Conservation (phyloP, 1,284 basidiomycete genomes). For the Sphagnurus paluster region DNA sequence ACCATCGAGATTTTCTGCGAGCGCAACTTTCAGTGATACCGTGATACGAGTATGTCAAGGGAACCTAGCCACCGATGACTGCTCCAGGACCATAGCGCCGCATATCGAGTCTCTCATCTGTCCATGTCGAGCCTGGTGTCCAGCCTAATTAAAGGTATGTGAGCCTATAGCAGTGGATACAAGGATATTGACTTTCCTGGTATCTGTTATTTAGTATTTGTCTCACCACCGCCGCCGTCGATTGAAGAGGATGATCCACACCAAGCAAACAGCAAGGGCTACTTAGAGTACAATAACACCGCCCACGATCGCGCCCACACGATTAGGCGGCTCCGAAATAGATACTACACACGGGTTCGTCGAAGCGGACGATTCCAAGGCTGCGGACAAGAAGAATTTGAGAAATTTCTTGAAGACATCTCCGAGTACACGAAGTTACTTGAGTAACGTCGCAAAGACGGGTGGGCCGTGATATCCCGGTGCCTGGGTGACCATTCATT, state of each 20-base stretch:
- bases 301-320: conserved; percentile 10
- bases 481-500: conserved; percentile 12
- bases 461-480: conserved; percentile 17
- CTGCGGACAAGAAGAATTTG: conserved; percentile 16
- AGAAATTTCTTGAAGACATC: neutral
- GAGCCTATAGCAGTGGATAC: neutral
- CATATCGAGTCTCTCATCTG: conserved; percentile 3
- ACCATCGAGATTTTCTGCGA: neutral
- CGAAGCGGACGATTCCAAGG: neutral
- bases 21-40: no score
- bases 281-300: conserved; percentile 8
- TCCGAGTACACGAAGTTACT: conserved; percentile 13
- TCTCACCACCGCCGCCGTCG: neutral
- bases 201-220: neutral
- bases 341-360: neutral
- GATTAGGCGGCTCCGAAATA: neutral
- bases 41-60: neutral
- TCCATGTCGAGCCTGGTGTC: conserved; percentile 3
- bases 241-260: neutral
- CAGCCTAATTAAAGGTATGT: neutral
- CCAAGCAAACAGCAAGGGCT: conserved; percentile 3
- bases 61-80: neutral
- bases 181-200: neutral
- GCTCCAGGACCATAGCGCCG: neutral
- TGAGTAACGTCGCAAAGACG: conserved; percentile 18